phyloP scores from a whole-genome alignment of 2,329 filamentous ascomycete species.

The Fusarium udum region DNA sequence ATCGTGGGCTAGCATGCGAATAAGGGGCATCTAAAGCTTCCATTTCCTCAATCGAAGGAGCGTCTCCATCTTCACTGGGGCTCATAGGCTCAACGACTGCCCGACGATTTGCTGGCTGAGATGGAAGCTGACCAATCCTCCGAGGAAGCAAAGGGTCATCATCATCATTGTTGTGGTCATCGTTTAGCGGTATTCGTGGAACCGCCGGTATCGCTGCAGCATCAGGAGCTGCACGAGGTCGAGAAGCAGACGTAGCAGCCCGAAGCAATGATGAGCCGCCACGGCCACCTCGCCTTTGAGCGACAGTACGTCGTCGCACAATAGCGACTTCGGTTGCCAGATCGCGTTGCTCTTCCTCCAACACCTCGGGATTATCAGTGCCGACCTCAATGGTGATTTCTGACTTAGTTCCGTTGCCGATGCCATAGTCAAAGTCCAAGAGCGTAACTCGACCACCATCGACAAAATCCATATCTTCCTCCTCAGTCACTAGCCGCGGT shows the following conservation, averaged over 20 bases:
- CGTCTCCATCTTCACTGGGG: conserved; percentile 55
- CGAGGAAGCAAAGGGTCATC: conserved; percentile 65
- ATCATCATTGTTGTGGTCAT: conserved; percentile 46
- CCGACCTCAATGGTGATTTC: conserved; percentile 80
- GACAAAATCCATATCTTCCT: conserved; percentile 78
- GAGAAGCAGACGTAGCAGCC: conserved; percentile 56
- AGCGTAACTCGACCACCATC: conserved; percentile 79
- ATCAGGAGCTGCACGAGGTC: conserved; percentile 42
- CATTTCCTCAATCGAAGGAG: conserved; percentile 62
- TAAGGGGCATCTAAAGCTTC: conserved; percentile 77
- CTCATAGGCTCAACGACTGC: conserved; percentile 32
- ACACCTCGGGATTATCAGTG: conserved; percentile 71
- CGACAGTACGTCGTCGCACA: conserved; percentile 77
- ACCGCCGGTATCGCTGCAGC: conserved; percentile 47
- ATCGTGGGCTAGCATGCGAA: conserved; percentile 76
- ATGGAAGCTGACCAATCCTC: conserved; percentile 50
- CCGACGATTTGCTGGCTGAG: conserved; percentile 6
- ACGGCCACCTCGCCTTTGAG: conserved; percentile 65
- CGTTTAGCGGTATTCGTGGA: conserved; percentile 35
- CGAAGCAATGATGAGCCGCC: conserved; percentile 56
- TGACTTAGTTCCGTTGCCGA: conserved; percentile 62
- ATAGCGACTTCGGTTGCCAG: conserved; percentile 82
- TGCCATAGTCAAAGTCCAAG: conserved; percentile 76
- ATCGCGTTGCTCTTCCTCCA: conserved; percentile 79
- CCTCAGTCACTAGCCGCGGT: conserved; percentile 67